Conservation (phyloP, 192 early-diverging fungal genomes). For the Cladochytrium replicatum region DNA sequence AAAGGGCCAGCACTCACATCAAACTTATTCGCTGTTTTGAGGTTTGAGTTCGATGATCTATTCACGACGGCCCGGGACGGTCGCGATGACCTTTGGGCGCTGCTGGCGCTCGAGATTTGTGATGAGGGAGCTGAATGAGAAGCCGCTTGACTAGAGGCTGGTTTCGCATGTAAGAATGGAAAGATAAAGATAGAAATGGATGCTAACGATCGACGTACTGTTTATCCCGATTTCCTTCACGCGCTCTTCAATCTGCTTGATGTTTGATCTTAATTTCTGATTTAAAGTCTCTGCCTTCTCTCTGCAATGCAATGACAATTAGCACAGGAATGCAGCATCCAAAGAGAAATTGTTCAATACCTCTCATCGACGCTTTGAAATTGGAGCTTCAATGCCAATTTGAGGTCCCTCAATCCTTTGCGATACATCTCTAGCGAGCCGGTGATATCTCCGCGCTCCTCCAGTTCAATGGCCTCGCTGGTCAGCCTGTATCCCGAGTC, state of each 20-base stretch:
- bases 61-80: too few species aligned
- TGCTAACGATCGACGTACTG: not conserved
- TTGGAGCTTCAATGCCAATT: constrained; percentile 19
- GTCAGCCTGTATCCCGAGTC: not conserved
- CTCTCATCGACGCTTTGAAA: constrained; percentile 16
- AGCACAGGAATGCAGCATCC: too few species aligned
- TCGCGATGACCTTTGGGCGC: not conserved
- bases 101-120: not conserved
- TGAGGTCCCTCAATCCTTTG: constrained; percentile 24
- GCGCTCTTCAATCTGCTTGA: constrained; percentile 27
- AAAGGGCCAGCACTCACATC: too few species aligned
- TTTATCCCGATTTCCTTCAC: constrained; percentile 15
- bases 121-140: not conserved
- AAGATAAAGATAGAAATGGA: not conserved
- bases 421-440: constrained; percentile 28
- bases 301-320: constrained; percentile 5
- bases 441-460: constrained; percentile 8
- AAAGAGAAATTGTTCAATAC: constrained; percentile 12
- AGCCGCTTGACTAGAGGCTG: not conserved
- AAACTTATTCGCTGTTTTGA: too few species aligned
- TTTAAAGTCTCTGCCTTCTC: constrained; percentile 26
- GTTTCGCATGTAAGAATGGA: constrained; percentile 5
- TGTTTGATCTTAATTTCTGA: constrained; percentile 27
- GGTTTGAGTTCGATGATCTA: too few species aligned
- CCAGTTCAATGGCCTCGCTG: not conserved